These are phyloP conservation scores for Hypocrella siamensis DNA, from an alignment of 2,329 filamentous ascomycete genomes.

Conservation along the genomic window DNA sequence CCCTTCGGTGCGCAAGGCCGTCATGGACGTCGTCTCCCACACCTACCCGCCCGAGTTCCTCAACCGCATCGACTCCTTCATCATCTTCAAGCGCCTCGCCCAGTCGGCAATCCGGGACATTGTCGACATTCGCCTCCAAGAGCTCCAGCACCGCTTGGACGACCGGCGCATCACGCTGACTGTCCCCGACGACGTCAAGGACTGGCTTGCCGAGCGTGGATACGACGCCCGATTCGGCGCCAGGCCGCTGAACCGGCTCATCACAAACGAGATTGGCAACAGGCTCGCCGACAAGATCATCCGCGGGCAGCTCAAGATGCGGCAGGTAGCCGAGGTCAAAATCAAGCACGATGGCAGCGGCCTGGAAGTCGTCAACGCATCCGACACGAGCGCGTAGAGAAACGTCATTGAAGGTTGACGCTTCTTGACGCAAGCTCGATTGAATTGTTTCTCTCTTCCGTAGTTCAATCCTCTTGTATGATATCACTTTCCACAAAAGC, in stretches of 20 bases:
- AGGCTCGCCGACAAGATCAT: constrained; percentile 85
- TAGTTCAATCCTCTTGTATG: too few species aligned
- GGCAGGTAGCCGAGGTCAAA: constrained; percentile 55
- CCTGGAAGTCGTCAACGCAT: constrained; percentile 29
- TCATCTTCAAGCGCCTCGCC: constrained; percentile 81
- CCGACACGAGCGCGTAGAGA: constrained; percentile 3
- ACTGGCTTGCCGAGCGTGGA: constrained; percentile 77
- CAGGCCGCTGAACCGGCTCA: constrained; percentile 77
- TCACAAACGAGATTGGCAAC: constrained; percentile 81
- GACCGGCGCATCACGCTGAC: constrained; percentile 69
- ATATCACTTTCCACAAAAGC: too few species aligned
- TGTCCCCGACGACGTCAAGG: constrained; percentile 55
- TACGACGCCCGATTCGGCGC: constrained; percentile 90
- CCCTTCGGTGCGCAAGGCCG: constrained; percentile 55
- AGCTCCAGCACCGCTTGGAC: constrained; percentile 69
- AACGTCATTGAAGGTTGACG: not conserved
- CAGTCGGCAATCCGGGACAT: constrained; percentile 71
- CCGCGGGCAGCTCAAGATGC: constrained; percentile 60
- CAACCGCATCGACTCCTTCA: constrained; percentile 93
- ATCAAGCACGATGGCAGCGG: constrained; percentile 47
- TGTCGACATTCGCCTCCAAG: constrained; percentile 76
- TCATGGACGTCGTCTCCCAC: constrained; percentile 73
- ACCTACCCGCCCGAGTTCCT: constrained; percentile 83
- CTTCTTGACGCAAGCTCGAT: too few species aligned
- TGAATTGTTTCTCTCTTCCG: too few species aligned